These are phyloP conservation scores for Amanita brunnescens DNA, from an alignment of 768 basidiomycete genomes.

Conservation along the genomic window DNA sequence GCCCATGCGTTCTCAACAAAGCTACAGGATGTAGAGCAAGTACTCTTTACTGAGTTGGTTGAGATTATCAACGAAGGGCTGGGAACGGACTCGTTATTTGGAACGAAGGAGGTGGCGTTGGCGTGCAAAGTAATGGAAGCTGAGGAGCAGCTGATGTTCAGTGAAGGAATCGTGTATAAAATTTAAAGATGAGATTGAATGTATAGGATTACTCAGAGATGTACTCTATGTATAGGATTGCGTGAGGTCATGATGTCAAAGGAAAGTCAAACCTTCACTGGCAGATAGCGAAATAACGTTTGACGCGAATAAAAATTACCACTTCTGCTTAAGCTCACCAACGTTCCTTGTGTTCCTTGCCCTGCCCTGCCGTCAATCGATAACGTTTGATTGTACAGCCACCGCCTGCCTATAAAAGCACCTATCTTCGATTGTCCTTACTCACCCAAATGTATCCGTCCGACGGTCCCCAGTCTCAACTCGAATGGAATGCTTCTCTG, in stretches of 20 bases:
- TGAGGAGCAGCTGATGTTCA: conserved; percentile 78
- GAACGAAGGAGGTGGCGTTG: conserved; percentile 69
- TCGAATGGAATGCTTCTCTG: conserved; percentile 88
- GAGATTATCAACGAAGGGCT: conserved; percentile 74
- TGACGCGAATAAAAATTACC: not conserved
- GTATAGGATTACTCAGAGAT: not conserved
- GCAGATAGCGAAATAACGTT: not conserved
- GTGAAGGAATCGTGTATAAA: conserved; percentile 81
- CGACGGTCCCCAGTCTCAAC: conserved; percentile 66
- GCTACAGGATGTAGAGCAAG: conserved; percentile 69
- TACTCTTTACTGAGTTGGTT: conserved; percentile 62
- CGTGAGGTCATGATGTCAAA: not conserved
- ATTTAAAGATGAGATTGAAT: conserved; percentile 33
- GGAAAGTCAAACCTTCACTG: too few relatives aligned
- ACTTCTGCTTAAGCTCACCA: too few relatives aligned
- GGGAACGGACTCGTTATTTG: conserved; percentile 59
- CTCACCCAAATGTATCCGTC: conserved; percentile 39
- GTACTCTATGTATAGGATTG: too few relatives aligned
- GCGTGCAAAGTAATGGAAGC: conserved; percentile 72
- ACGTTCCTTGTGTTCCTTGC: too few relatives aligned
- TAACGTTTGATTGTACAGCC: conserved; percentile 9
- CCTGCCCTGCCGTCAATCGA: conserved; percentile 18
- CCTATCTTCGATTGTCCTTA: conserved; percentile 7
- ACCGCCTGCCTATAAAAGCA: conserved; percentile 1
- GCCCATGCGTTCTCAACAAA: conserved; percentile 60